Conservation (phyloP, 345 rosid genomes). For the Euphorbia peplus region DNA sequence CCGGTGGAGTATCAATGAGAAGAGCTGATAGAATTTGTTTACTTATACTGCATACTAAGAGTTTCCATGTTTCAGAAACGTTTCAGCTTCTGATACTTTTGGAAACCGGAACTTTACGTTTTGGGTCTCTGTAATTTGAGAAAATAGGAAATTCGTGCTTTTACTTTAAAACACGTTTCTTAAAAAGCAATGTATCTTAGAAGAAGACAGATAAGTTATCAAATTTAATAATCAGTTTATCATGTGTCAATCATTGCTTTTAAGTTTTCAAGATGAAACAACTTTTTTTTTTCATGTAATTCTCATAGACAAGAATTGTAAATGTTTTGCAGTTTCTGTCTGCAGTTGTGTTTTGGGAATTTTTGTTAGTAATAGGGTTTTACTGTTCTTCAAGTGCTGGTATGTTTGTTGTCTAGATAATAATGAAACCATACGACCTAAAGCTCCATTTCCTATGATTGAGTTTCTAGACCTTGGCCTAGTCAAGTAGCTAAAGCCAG, state of each 20-base stretch:
- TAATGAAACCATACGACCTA: not conserved
- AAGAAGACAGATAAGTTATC: no score
- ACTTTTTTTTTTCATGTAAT: not conserved
- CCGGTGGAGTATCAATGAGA: not conserved
- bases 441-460: not conserved
- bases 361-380: not conserved
- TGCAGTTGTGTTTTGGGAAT: not conserved
- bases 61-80: no score
- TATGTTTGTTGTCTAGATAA: not conserved
- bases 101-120: no score
- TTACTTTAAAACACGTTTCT: no score
- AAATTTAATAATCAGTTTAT: no score
- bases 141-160: no score
- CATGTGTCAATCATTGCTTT: no score
- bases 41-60: not conserved
- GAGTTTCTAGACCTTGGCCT: not conserved
- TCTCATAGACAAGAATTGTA: not conserved
- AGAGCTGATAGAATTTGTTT: not conserved
- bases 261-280: no score
- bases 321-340: not conserved
- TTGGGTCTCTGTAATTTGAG: no score
- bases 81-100: no score
- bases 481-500: not conserved
- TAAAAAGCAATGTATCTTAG: no score
- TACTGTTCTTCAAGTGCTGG: not conserved